Evolutionary conservation across 768 basidiomycete species (phyloP), one percentile per base, ranked within the genome.

Genomic region (Russula brevipes): DNA sequence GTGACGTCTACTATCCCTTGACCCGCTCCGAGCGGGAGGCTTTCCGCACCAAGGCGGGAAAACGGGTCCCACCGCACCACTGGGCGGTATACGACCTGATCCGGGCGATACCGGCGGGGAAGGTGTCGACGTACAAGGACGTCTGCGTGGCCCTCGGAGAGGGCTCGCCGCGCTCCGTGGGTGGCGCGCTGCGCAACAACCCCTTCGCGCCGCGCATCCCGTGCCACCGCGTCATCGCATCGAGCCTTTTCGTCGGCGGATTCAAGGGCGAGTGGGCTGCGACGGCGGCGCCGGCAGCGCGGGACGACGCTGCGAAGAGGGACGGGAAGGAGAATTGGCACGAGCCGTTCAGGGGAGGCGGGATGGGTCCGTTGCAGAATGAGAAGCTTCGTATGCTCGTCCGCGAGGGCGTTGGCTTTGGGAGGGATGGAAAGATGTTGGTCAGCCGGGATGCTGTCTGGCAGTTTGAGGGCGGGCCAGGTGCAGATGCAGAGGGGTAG

Each of bases 131-230:
- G 2, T 69, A 69, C 54, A 69, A 69, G 17, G 60, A 61, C 9
- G 74, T 87, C 19, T 79, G 79, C 39, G 63, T 69, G 1, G 79
- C 79, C 7, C 73, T 84, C 3, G 82, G 84, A 1, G 59, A 66
- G 35, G 85, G 85, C 11, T 86, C 85, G 5, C 82, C 86, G 36
- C 83, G 85, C 17, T 85, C 86, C 83, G 86, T 86, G n/a, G 88
- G 87, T 19, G 77, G 74, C 38, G 87, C 86, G 0, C 73, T 89
- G 33, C 77, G 83, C 46, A 78, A 76, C 54, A 88, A 89, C 67
- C 86, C 87, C 0, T 89, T 88, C 71, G 79, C 80, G 4, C 87
- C 87, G 0, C 79, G 76, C 61, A 77, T 89, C 5, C 88, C 87
- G 0, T 89, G 88, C 63, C 88, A 89, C 68, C 82, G 87, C 39